A percentile compares a stretch with the other conserved stretches of the same genome.
Evolutionary conservation across 2,329 filamentous ascomycete genomes (phyloP).

Genomic region (Aspergillus melleus): DNA sequence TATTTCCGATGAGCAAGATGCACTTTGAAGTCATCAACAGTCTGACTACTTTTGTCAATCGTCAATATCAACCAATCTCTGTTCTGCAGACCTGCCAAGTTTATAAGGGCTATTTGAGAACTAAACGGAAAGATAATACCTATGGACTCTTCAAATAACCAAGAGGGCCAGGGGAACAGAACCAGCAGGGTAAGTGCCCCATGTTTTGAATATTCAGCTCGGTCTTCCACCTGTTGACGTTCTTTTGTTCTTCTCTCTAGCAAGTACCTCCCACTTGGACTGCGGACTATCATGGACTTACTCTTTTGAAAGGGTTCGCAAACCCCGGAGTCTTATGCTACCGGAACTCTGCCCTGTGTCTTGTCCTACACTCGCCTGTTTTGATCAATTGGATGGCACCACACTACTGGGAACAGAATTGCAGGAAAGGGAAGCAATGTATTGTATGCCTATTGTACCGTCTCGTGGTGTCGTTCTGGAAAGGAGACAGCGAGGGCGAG

Average conservation of each 20-base stretch:
- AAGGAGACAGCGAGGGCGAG: not conserved
- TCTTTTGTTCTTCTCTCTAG: not conserved
- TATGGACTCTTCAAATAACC: not conserved
- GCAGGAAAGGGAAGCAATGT: not conserved
- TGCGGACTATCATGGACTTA: not conserved
- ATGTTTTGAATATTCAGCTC: not conserved
- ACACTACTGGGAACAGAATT: constrained; percentile 1
- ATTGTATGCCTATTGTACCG: constrained; percentile 18
- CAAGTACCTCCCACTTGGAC: not conserved
- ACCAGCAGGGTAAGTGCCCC: not conserved
- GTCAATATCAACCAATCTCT: not conserved
- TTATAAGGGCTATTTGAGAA: not conserved
- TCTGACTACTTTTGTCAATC: not conserved
- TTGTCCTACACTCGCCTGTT: constrained; percentile 27
- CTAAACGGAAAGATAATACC: not conserved
- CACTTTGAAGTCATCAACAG: not conserved
- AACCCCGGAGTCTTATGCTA: constrained; percentile 23
- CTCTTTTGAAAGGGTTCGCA: constrained; percentile 10
- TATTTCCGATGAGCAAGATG: not conserved
- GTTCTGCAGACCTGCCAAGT: not conserved
- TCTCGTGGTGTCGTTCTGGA: constrained; percentile 22
- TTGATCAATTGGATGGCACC: constrained; percentile 25
- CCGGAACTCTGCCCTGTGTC: constrained; percentile 25
- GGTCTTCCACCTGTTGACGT: not conserved
- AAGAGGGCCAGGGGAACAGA: not conserved